Percentiles rank a stretch among this genome's conserved stretches.
Conservation (phyloP, 805 yeast species). For the Ogataea angusta region DNA sequence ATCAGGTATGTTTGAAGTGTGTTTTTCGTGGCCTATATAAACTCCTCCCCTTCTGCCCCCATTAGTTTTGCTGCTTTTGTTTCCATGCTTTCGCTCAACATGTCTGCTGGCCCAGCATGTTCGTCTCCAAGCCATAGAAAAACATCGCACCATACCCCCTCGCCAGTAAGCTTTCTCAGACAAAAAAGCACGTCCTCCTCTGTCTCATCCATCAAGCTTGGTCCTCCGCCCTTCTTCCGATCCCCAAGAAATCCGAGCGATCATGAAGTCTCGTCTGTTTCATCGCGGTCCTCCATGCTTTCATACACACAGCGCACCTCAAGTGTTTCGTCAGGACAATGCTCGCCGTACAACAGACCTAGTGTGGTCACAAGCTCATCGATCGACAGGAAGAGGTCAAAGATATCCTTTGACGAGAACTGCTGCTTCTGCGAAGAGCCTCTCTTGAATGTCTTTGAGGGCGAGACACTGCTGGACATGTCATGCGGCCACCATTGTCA, state of each 20-base stretch:
- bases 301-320: constrained; percentile 11
- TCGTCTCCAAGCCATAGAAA: neutral
- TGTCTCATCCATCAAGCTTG: constrained; percentile 8
- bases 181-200: constrained; percentile 7
- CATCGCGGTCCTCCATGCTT: constrained; percentile 13
- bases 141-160: neutral
- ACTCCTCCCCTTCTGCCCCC: neutral
- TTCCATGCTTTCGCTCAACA: neutral
- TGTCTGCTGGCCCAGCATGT: constrained; percentile 10
- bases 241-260: constrained; percentile 7
- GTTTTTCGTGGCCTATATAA: constrained; percentile 9
- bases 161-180: constrained; percentile 2
- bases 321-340: constrained; percentile 13
- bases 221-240: constrained; percentile 12
- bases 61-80: neutral
- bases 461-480: constrained; percentile 42
- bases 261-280: constrained; percentile 10
- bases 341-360: constrained; percentile 16
- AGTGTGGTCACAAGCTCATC: constrained; percentile 9
- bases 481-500: constrained; percentile 45
- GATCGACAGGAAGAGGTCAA: constrained; percentile 8
- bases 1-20: constrained; percentile 11
- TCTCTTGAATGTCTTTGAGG: constrained; percentile 36
- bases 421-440: constrained; percentile 48
- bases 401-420: constrained; percentile 12